Evolutionary conservation across 2,329 filamentous ascomycete species (phyloP), one percentile per base, ranked within the genome.

Genomic region (Apiospora arundinis): DNA sequence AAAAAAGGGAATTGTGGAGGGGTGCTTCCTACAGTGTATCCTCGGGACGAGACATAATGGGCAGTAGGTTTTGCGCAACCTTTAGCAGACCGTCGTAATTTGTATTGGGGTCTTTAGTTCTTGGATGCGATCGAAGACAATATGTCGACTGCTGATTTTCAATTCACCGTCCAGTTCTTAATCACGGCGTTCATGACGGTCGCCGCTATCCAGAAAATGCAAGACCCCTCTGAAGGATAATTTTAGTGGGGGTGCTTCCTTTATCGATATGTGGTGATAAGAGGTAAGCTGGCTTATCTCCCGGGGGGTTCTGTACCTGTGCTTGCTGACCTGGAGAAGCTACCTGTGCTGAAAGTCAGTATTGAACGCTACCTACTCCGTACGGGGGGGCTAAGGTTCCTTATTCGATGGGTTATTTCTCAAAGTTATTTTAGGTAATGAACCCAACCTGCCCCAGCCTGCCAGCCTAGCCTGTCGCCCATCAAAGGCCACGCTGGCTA

Each of bases 41-140:
- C 87, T 99, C 96, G 75, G 96, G 96, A 77, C 96, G 94, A 80
- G 96, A 98, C 96, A 99, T 98, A 80, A 66, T 92, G 85, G 81
- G 44, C 65, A 63, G 40, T 6, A 40, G 32, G 18, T 28, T 63
- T n/a, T 63, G 56, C 56, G 32, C 56, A 63, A 40, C 32, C 21
- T 40, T 28, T 63, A n/a, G 32, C 40, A n/a, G 32, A n/a, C 56
- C 56, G 40, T 32, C 32, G 56, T 32, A n/a, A 21, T 5, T 18
- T 40, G 56, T 14, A 14, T 32, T 63, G 56, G 56, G 28, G 32
- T 40, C 32, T n/a, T 63, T 28, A 23, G 32, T 63, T 40, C 18
- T n/a, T 40, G 4, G n/a, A 40, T n/a, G 56, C 56, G 56, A 63
- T 40, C 18, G 28, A 40, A 37, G 32, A 23, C 56, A 21, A 63